Evolutionary conservation across 257 asterid genomes (phyloP).

Genomic region (Plantago elongata): DNA sequence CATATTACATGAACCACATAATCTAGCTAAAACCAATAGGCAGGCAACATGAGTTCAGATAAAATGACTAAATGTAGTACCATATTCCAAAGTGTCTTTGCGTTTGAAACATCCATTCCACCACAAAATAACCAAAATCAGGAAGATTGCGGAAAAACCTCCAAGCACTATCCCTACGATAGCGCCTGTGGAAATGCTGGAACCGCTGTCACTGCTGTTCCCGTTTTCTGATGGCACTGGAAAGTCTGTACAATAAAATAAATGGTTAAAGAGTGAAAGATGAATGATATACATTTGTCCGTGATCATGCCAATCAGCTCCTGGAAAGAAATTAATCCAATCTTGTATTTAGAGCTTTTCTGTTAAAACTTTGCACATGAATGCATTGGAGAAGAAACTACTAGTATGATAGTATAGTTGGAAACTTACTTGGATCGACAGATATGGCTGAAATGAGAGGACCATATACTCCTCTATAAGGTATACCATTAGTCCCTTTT

Average conservation of each 20-base stretch:
- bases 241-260: slow-evolving; percentile 33
- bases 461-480: slow-evolving; percentile 67
- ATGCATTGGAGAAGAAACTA: not conserved
- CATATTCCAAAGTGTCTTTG: too few species aligned
- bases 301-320: not conserved
- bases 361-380: too few species aligned
- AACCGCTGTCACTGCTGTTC: too few species aligned
- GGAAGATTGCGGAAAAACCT: slow-evolving; percentile 22
- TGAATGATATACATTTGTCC: too few species aligned
- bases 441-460: slow-evolving; percentile 88
- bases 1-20: too few species aligned
- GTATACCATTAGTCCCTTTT: slow-evolving; percentile 62
- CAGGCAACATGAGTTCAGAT: too few species aligned
- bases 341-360: too few species aligned
- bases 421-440: slow-evolving; percentile 45
- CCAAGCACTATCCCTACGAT: slow-evolving; percentile 45
- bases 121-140: slow-evolving; percentile 45
- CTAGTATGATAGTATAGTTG: not conserved
- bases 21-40: too few species aligned
- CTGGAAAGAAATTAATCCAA: too few species aligned
- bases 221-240: slow-evolving; percentile 28
- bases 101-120: slow-evolving; percentile 38
- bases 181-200: slow-evolving; percentile 34
- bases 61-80: too few species aligned
- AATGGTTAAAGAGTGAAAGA: too few species aligned